Conservation (phyloP, 2,329 filamentous ascomycete genomes). For the Penicillium sp. region DNA sequence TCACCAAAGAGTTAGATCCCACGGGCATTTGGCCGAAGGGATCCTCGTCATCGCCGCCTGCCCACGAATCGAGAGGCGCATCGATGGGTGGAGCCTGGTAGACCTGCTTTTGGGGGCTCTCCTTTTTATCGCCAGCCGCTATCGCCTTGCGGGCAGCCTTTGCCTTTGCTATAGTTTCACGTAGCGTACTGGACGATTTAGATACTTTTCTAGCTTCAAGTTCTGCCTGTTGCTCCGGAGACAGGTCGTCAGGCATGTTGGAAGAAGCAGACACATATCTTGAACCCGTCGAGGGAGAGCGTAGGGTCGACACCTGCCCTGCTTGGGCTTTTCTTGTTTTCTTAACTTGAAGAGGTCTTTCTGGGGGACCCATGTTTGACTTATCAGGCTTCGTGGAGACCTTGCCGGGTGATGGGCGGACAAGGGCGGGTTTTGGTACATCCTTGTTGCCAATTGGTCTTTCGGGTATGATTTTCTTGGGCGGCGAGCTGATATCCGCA, state of each 20-base stretch:
- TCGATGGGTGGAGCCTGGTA: slow-evolving; percentile 22
- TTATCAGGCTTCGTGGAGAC: slow-evolving; percentile 58
- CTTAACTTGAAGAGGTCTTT: slow-evolving; percentile 41
- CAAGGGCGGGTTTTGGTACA: slow-evolving; percentile 49
- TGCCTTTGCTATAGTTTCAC: slow-evolving; percentile 90
- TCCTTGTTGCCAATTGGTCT: slow-evolving; percentile 49
- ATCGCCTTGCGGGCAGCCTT: slow-evolving; percentile 72
- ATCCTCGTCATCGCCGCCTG: slow-evolving; percentile 44
- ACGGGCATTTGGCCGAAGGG: slow-evolving; percentile 62
- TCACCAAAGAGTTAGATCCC: slow-evolving; percentile 62
- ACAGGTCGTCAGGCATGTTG: slow-evolving; percentile 30
- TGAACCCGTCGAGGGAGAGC: slow-evolving; percentile 33
- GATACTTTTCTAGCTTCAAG: slow-evolving; percentile 45
- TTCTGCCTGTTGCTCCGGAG: slow-evolving; percentile 31
- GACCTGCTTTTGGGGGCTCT: not conserved
- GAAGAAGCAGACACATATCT: slow-evolving; percentile 35
- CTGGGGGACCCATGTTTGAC: slow-evolving; percentile 28
- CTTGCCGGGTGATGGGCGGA: slow-evolving; percentile 55
- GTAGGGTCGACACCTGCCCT: slow-evolving; percentile 30
- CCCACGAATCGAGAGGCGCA: slow-evolving; percentile 44
- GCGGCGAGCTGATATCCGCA: slow-evolving; percentile 19
- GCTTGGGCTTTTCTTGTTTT: slow-evolving; percentile 40
- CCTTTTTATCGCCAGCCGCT: slow-evolving; percentile 29
- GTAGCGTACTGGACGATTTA: slow-evolving; percentile 76
- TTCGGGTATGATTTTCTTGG: slow-evolving; percentile 16